Conservation (phyloP, 805 yeast species). For the Myxozyma monticola region DNA sequence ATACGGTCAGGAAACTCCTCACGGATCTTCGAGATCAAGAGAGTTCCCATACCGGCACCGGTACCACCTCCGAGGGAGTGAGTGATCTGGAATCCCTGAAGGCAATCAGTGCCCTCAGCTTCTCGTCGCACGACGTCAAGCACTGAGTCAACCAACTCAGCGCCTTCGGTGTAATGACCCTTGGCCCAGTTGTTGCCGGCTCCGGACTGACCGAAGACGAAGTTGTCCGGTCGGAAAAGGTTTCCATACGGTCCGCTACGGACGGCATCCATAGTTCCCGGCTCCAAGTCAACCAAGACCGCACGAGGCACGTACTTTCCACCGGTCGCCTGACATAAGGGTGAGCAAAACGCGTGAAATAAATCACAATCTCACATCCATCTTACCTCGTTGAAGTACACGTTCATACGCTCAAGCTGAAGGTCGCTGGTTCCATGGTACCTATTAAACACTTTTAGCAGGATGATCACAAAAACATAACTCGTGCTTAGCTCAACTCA, state of each 20-base stretch:
- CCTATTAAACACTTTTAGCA: conserved; percentile 13
- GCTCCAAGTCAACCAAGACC: conserved; percentile 89
- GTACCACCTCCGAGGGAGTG: conserved; percentile 92
- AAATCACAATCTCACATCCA: not conserved
- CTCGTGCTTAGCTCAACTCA: no score
- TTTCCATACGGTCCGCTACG: conserved; percentile 76
- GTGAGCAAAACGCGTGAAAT: not conserved
- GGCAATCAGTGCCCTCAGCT: conserved; percentile 89
- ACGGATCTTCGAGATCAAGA: conserved; percentile 78
- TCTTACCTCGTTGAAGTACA: conserved; percentile 69
- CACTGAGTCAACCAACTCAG: conserved; percentile 89
- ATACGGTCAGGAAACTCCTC: conserved; percentile 95
- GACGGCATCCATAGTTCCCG: conserved; percentile 88
- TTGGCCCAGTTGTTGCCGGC: conserved; percentile 98
- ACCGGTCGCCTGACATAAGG: conserved; percentile 54
- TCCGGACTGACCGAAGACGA: conserved; percentile 84
- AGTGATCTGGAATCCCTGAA: conserved; percentile 92
- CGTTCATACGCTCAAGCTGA: conserved; percentile 59
- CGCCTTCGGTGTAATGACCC: conserved; percentile 97
- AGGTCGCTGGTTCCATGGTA: conserved; percentile 35
- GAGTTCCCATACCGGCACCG: conserved; percentile 96
- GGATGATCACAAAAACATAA: not conserved
- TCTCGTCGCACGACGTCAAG: conserved; percentile 91
- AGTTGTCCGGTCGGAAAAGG: conserved; percentile 89
- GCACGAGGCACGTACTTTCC: conserved; percentile 95